Evolutionary conservation across 108 stramenopile species (phyloP), one percentile per base, ranked within the genome.

Genomic region (Nitzschia palea): DNA sequence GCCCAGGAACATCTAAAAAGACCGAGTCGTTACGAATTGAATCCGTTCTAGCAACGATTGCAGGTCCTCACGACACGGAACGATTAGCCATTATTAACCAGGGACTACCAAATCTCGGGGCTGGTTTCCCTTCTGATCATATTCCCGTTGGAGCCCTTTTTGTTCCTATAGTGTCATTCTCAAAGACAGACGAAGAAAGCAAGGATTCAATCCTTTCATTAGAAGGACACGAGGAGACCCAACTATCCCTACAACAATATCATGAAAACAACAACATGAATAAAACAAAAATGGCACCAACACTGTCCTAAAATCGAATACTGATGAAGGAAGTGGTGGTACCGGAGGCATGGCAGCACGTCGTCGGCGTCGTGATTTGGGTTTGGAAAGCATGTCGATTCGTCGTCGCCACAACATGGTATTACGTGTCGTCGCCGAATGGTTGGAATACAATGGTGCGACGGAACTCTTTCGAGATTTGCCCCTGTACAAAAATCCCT

Each of bases 111-210:
- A 81, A 81, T 61, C 30, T 59, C 2, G 61, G 55, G n/a, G 64
- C 43, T 14, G 80, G 80, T 50, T 81, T 81, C 33, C 71, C 74
- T 25, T 81, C 80, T 4, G 80, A 81, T 72, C 80, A 81, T 55
- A 36, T 81, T 35, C 76, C 80, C 3, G 45, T 81, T 56, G 80
- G 80, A 14, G 80, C 72, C 14, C 42, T 81, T 4, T 77, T 81
- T 32, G 48, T 30, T 45, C 71, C 77, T 1, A n/a, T n/a, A n/a
- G n/a, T n/a, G n/a, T 8, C 22, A 8, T 8, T 34, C 9, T 20
- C 22, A 20, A 8, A n/a, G 33, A 15, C 9, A 8, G 31, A 57
- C 23, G 14, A 57, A 57, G 31, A 12, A 9, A 34, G 6, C 12
- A 6, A 10, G 9, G 9, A 12, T 8, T 32, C 22, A 32, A 25